Evolutionary conservation across 192 early-diverging fungal species (phyloP).

Genomic region (Obelidium mucronatum): DNA sequence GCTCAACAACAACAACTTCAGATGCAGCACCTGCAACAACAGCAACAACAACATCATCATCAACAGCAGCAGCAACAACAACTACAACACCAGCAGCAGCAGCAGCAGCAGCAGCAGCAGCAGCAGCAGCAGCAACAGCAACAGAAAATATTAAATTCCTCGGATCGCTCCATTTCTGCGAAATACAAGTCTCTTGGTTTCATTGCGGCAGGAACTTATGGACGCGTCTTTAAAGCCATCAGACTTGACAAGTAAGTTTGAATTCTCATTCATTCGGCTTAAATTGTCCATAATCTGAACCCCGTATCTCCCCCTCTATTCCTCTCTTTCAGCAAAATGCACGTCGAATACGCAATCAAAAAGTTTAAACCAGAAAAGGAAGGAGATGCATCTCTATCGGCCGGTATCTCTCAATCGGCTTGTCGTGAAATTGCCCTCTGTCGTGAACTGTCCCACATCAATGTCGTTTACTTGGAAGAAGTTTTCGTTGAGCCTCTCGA

Average conservation of each 20-base stretch:
- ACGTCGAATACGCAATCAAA: conserved; percentile 88
- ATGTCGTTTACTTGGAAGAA: conserved; percentile 86
- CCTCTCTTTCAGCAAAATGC: conserved; percentile 5
- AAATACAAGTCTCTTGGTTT: conserved; percentile 77
- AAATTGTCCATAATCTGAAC: conserved; percentile 26
- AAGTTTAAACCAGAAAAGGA: conserved; percentile 98
- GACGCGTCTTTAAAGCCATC: conserved; percentile 92
- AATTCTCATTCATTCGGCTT: not conserved
- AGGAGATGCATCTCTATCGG: conserved; percentile 74
- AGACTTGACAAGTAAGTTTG: conserved; percentile 59
- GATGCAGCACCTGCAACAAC: not conserved
- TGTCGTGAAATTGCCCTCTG: conserved; percentile 94
- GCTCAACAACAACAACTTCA: not conserved
- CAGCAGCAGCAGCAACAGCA: not conserved
- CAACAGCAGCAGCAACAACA: not conserved
- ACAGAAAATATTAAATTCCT: not conserved
- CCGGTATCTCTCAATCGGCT: conserved; percentile 93
- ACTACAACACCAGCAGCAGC: not conserved
- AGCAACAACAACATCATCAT: not conserved
- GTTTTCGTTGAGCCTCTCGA: conserved; percentile 75
- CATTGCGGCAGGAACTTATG: conserved; percentile 90
- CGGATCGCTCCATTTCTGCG: conserved; percentile 13
- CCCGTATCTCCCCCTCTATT: not conserved
- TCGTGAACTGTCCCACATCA: conserved; percentile 88
- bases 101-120: not conserved